Conservation (phyloP, 768 basidiomycete genomes). For the Calocera cornea region DNA sequence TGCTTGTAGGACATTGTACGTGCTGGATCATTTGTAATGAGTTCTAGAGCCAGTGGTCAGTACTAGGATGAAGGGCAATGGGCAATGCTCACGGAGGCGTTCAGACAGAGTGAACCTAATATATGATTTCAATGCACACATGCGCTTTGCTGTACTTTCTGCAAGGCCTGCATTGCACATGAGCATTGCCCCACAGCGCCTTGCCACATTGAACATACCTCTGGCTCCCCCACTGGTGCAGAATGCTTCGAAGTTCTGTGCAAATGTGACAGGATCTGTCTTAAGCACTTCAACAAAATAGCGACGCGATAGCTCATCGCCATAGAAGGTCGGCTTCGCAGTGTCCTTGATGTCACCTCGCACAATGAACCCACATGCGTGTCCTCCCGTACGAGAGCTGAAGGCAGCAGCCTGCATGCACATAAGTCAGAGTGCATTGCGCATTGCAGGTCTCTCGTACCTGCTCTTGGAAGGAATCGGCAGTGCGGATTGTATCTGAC, state of each 20-base stretch:
- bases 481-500: background rate
- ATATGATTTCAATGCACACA: background rate
- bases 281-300: background rate
- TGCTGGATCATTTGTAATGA: background rate
- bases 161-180: background rate
- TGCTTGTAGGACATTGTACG: background rate
- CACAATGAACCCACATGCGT: background rate
- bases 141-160: background rate
- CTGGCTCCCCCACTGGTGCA: background rate
- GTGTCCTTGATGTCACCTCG: background rate
- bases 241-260: background rate
- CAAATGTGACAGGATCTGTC: background rate
- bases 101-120: background rate
- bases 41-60: background rate
- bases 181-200: background rate
- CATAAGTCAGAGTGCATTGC: background rate
- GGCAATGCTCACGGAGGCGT: background rate
- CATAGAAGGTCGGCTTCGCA: background rate
- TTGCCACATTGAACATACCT: background rate
- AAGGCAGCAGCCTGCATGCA: background rate
- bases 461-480: background rate
- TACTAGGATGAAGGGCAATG: background rate
- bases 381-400: background rate
- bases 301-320: background rate
- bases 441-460: background rate